These are phyloP conservation scores for Zoysia pacifica DNA, from an alignment of 176 grass and related monocot species.

Conservation along the genomic window DNA sequence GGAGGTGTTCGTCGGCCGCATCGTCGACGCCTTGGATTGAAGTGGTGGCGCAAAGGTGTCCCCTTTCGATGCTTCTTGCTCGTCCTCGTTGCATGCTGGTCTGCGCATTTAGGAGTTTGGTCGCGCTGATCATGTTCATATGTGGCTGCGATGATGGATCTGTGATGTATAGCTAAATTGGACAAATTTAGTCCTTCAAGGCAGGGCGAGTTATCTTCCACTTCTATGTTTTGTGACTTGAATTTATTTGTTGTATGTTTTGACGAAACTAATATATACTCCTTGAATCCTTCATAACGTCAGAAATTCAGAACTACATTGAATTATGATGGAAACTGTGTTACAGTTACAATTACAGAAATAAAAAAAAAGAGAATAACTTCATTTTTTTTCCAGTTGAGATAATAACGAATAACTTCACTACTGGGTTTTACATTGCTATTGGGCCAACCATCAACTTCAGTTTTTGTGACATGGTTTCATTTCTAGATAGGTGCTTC, in stretches of 20 bases:
- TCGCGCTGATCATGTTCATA: slow-evolving; percentile 49
- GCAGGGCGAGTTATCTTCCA: neutral
- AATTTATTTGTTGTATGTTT: slow-evolving; percentile 15
- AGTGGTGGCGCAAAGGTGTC: slow-evolving; percentile 30
- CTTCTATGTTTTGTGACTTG: neutral
- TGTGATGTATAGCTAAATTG: slow-evolving; percentile 25
- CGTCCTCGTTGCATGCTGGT: slow-evolving; percentile 17
- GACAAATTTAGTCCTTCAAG: slow-evolving; percentile 20
- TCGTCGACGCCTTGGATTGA: slow-evolving; percentile 54
- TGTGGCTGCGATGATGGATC: slow-evolving; percentile 22
- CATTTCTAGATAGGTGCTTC: neutral
- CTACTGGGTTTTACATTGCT: neutral
- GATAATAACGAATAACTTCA: neutral
- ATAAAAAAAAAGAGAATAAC: neutral
- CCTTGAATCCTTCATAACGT: neutral
- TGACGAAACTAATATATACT: neutral
- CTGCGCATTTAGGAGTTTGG: slow-evolving; percentile 26
- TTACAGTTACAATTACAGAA: neutral
- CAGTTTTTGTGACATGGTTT: neutral
- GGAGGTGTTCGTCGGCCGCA: slow-evolving; percentile 45
- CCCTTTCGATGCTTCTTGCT: slow-evolving; percentile 36
- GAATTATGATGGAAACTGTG: slow-evolving; percentile 3
- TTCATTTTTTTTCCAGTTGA: neutral
- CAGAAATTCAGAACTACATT: neutral
- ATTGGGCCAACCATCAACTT: slow-evolving; percentile 9